These are phyloP conservation scores for Cudoniella acicularis DNA, from an alignment of 495 filamentous ascomycete genomes.

Conservation along the genomic window DNA sequence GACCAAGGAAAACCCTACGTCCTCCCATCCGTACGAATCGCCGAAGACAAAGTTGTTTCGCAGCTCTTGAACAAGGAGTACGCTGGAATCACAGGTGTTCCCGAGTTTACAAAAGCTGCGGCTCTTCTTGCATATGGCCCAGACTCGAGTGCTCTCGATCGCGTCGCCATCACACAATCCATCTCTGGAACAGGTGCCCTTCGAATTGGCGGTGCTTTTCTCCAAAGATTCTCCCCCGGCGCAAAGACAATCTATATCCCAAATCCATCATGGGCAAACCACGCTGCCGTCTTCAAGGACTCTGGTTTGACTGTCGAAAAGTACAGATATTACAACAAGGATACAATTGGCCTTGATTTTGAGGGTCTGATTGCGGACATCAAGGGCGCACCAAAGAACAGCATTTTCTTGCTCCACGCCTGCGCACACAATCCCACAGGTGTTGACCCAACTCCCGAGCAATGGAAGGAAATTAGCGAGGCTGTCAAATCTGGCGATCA, in stretches of 20 bases:
- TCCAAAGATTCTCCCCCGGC: slow-evolving; percentile 82
- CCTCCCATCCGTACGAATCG: slow-evolving; percentile 84
- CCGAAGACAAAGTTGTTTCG: slow-evolving; percentile 81
- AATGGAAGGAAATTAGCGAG: slow-evolving; percentile 90
- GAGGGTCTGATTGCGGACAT: slow-evolving; percentile 90
- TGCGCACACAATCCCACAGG: slow-evolving; percentile 99
- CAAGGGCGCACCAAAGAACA: slow-evolving; percentile 80
- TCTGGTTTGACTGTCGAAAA: slow-evolving; percentile 83
- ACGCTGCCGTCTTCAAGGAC: slow-evolving; percentile 93
- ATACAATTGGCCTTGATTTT: slow-evolving; percentile 96
- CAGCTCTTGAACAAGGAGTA: slow-evolving; percentile 91
- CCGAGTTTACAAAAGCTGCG: slow-evolving; percentile 87
- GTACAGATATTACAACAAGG: slow-evolving; percentile 98
- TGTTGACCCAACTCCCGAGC: slow-evolving; percentile 86
- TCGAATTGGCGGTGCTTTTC: slow-evolving; percentile 90
- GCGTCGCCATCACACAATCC: slow-evolving; percentile 91
- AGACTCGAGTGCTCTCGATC: slow-evolving; percentile 70
- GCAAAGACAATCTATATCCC: slow-evolving; percentile 95
- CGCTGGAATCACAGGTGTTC: slow-evolving; percentile 93
- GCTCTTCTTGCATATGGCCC: slow-evolving; percentile 85
- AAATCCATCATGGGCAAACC: slow-evolving; percentile 96
- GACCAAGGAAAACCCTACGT: slow-evolving; percentile 97
- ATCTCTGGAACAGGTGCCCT: slow-evolving; percentile 97
- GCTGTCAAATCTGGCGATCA: slow-evolving; percentile 86
- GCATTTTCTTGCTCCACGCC: slow-evolving; percentile 89